Conservation (phyloP, 2,329 filamentous ascomycete species). For the Pyrenochaeta sp. region DNA sequence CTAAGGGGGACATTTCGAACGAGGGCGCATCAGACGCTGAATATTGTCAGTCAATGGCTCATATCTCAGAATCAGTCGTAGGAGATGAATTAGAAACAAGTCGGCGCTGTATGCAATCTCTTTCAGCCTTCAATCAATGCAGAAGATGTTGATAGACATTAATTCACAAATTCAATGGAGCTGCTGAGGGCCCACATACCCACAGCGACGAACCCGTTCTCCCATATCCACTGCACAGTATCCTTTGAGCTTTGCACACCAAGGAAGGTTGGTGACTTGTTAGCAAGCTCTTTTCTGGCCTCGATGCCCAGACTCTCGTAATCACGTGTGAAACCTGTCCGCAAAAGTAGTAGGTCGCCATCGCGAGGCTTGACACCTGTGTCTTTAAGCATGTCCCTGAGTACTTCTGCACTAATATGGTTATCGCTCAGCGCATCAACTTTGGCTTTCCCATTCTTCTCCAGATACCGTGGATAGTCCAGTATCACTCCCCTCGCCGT, state of each 20-base stretch:
- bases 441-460: constrained; percentile 23
- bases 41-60: too few relatives aligned
- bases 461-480: constrained; percentile 42
- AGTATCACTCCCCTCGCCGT: constrained; percentile 40
- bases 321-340: constrained; percentile 49
- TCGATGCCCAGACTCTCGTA: constrained; percentile 37
- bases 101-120: too few relatives aligned
- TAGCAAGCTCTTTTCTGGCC: constrained; percentile 37
- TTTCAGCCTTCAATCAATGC: too few relatives aligned
- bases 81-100: too few relatives aligned
- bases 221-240: constrained; percentile 58
- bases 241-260: constrained; percentile 52
- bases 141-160: too few relatives aligned
- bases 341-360: constrained; percentile 40
- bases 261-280: constrained; percentile 44
- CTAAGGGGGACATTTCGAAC: constrained; percentile 56
- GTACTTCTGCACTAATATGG: constrained; percentile 26
- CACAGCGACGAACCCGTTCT: constrained; percentile 56
- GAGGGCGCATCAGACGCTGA: constrained; percentile 51
- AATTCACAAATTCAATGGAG: too few relatives aligned
- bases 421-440: constrained; percentile 34
- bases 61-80: too few relatives aligned
- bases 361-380: constrained; percentile 46
- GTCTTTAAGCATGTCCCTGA: constrained; percentile 45
- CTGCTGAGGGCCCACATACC: not conserved